Base-by-base conservation (phyloP, 305 asterid genomes). In the Stenogyne calaminthoides region DNA sequence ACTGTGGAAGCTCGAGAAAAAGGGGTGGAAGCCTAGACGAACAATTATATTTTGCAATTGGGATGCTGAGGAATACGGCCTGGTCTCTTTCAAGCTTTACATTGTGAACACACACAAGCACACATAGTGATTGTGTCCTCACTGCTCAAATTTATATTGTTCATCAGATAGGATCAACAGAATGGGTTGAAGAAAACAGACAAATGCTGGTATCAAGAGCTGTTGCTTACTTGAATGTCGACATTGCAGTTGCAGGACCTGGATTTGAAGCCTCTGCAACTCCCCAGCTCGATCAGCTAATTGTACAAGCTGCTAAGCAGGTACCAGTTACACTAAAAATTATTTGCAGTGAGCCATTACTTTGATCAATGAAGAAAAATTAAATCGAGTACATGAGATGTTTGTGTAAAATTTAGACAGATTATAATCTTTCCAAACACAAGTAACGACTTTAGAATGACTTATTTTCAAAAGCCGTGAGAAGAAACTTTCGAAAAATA, bases 181-280 rank as follows among this genome's bases (percentile, higher is more conserved):
- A 91, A 76, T 93, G 97, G 97, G 97, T 91, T 78, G 98, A 93
- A 80, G 98, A 93, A 83, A 93, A 93, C 79, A 70, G 93, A 77
- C 88, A 93, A 81, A 82, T 89, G 86, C 73, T 93, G 80, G 80
- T 79, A 37, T 77, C 98, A 27, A 80, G 85, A 77, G 93, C 78
- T 4, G 87, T 91, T 12, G 97, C 95, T 64, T 91, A 93, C 86
- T 81, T 93, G 83, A 93, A 93, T 73, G 95, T 93, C 15, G 98
- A 89, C 70, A 5, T 70, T 70, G 96, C 97, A 69, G 96, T 93
- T 67, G 64, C 70, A 29, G 98, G 88, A 63, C 78, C 87, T 67
- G 90, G 87, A 76, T 89, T 93, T 36, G 78, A 61, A 47, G 85
- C 95, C 74, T 78, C 84, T 42, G 91, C 95, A 70, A 91, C 96